A percentile compares a stretch with the other conserved stretches of the same genome.
Conservation (phyloP, 2,329 filamentous ascomycete species). For the Phialophora chinensis region DNA sequence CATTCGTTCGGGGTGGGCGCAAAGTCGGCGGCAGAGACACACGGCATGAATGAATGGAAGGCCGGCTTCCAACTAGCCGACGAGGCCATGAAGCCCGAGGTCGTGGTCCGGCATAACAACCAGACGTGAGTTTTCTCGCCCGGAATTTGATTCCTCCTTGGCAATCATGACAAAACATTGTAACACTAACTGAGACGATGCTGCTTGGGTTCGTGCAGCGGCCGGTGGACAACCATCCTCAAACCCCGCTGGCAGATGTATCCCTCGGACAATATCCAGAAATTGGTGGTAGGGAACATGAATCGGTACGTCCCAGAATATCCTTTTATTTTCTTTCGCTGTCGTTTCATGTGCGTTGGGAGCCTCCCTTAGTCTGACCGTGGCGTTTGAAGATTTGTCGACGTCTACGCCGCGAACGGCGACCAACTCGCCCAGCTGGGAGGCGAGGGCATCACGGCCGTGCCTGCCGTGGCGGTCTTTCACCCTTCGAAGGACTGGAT, state of each 20-base stretch:
- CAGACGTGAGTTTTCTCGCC: conserved; percentile 73
- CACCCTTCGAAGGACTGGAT: conserved; percentile 91
- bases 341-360: neutral
- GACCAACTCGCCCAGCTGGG: conserved; percentile 88
- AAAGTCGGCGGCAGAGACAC: conserved; percentile 36
- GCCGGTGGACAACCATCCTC: conserved; percentile 55
- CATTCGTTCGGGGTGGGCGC: conserved; percentile 70
- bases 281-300: conserved; percentile 96
- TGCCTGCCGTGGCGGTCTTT: conserved; percentile 89
- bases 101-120: conserved; percentile 83
- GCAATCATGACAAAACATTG: too few species aligned
- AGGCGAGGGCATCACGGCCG: conserved; percentile 89
- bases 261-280: conserved; percentile 78
- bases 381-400: conserved; percentile 70
- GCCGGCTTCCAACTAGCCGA: conserved; percentile 64
- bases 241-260: conserved; percentile 87
- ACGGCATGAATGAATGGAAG: conserved; percentile 65
- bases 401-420: conserved; percentile 81
- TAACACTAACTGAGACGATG: neutral
- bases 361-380: neutral
- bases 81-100: conserved; percentile 70
- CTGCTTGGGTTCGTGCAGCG: conserved; percentile 13
- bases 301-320: conserved; percentile 62
- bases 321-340: neutral
- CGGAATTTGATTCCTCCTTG: neutral